A percentile compares a stretch with the other conserved stretches of the same genome.
These are phyloP conservation scores for Acanthamoeba lenticulata DNA, from an alignment of 208 protist species.

Conservation along the genomic window DNA sequence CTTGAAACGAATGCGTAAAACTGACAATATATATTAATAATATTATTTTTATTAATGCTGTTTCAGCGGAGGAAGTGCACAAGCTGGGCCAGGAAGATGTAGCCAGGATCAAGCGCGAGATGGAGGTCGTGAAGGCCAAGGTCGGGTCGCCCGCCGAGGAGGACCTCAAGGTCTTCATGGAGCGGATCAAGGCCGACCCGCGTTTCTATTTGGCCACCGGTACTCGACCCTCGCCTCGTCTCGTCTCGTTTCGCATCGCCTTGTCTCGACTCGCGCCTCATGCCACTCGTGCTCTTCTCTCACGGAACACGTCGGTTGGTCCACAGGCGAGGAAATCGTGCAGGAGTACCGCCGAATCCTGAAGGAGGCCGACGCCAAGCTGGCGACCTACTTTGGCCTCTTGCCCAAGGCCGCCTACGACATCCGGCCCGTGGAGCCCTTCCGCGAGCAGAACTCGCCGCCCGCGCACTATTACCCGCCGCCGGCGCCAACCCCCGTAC, in stretches of 20 bases:
- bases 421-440: conserved; percentile 40
- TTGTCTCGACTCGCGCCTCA: neutral
- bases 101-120: neutral
- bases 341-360: conserved; percentile 49
- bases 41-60: too few relatives aligned
- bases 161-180: neutral
- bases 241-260: neutral
- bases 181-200: neutral
- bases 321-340: neutral
- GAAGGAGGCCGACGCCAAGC: neutral
- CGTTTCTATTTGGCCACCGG: neutral
- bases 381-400: neutral
- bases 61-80: conserved; percentile 59
- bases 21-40: too few relatives aligned
- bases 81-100: conserved; percentile 57
- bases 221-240: neutral
- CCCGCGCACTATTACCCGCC: conserved; percentile 65
- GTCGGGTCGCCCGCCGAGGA: neutral
- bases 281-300: neutral
- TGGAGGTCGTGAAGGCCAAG: conserved; percentile 24
- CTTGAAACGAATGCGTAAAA: too few relatives aligned
- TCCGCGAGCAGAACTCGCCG: conserved; percentile 39
- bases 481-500: neutral
- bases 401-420: neutral
- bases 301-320: neutral